These are phyloP conservation scores for Phymatotrichopsis omnivora DNA, from an alignment of 2,329 filamentous ascomycete species.

Conservation along the genomic window DNA sequence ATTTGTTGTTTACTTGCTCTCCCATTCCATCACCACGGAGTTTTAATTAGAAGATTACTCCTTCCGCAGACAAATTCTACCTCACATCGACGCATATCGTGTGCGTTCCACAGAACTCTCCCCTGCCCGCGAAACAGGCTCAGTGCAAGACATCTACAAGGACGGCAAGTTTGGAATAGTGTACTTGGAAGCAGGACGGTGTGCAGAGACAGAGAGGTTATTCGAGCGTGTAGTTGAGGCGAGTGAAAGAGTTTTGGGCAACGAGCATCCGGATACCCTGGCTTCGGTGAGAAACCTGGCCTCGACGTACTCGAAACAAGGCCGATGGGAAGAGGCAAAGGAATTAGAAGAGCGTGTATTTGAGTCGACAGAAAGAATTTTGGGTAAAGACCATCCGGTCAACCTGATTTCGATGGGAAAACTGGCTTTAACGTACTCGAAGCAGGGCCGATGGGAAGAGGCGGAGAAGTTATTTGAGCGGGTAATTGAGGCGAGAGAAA, in stretches of 20 bases:
- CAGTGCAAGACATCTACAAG: too few relatives aligned
- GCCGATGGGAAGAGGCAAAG: background rate
- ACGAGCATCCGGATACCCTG: slow-evolving; percentile 22
- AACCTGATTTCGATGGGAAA: background rate
- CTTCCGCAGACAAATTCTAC: too few relatives aligned
- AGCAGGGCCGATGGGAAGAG: background rate
- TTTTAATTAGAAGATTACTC: too few relatives aligned
- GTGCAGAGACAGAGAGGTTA: slow-evolving; percentile 6
- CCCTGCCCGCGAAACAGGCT: too few relatives aligned
- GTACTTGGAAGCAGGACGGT: too few relatives aligned
- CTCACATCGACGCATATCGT: too few relatives aligned
- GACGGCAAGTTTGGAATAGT: too few relatives aligned
- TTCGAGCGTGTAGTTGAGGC: background rate
- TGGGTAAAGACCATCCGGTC: background rate
- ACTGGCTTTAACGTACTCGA: background rate
- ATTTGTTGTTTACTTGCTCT: too few relatives aligned
- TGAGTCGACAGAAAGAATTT: too few relatives aligned
- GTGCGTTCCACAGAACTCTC: too few relatives aligned
- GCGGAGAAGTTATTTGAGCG: background rate
- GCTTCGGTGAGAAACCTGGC: slow-evolving; percentile 16
- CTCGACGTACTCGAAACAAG: background rate
- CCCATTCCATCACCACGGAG: too few relatives aligned
- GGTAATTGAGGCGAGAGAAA: background rate
- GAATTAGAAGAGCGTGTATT: too few relatives aligned
- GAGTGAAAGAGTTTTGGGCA: background rate